Percentiles rank a stretch among this genome's conserved stretches.
Evolutionary conservation across 179 eudicot species (phyloP).

Genomic region (Patellifolia procumbens): DNA sequence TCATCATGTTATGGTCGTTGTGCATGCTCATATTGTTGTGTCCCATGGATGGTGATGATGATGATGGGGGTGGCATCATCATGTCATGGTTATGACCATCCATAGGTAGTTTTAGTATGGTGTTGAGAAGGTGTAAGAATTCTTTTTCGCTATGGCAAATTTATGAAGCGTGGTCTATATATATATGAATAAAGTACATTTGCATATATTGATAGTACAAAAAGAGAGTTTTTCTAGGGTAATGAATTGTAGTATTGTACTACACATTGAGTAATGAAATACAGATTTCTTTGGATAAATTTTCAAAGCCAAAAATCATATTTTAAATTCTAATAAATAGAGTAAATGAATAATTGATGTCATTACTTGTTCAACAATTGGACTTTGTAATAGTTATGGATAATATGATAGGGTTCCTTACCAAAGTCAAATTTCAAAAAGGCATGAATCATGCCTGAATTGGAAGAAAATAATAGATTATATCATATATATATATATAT

Average conservation of each 20-base stretch:
- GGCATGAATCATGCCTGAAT: constrained; percentile 10
- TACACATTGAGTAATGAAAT: not conserved
- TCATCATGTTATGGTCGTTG: constrained; percentile 33
- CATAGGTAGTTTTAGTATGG: not conserved
- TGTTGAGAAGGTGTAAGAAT: not conserved
- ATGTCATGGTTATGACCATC: constrained; percentile 16
- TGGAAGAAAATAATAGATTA: not conserved
- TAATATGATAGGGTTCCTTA: not conserved
- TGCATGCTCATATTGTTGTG: constrained; percentile 20
- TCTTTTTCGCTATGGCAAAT: not conserved
- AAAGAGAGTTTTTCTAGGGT: not conserved
- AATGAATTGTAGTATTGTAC: not conserved
- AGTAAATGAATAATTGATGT: not conserved
- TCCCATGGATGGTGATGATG: constrained; percentile 15
- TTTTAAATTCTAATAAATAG: no score
- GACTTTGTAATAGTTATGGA: not conserved
- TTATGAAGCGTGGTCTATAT: not conserved
- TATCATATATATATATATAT: no score
- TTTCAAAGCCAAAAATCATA: not conserved
- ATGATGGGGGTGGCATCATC: constrained; percentile 12
- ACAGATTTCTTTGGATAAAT: not conserved
- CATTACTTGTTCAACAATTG: not conserved
- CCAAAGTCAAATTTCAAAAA: not conserved
- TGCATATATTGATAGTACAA: not conserved
- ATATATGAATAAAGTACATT: not conserved